Evolutionary conservation across 441 rosid species (phyloP).

Genomic region (Theobroma grandiflorum): DNA sequence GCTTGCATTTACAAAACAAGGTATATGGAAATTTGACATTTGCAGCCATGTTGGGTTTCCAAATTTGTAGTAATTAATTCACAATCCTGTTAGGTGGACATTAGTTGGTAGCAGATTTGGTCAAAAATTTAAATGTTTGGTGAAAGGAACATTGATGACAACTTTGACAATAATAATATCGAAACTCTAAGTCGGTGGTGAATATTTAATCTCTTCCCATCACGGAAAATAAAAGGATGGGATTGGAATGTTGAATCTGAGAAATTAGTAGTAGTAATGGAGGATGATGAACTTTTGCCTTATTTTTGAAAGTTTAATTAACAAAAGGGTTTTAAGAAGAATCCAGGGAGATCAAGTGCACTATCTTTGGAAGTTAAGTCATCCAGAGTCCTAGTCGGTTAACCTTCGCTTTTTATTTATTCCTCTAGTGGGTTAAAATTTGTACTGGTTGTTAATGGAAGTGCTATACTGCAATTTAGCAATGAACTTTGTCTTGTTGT

Average conservation of each 20-base stretch:
- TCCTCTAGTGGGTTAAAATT: too few species aligned
- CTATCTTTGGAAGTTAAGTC: too few species aligned
- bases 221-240: not conserved
- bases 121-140: not conserved
- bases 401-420: too few species aligned
- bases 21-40: not conserved
- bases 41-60: not conserved
- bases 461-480: too few species aligned
- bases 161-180: not conserved
- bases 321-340: too few species aligned
- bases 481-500: too few species aligned
- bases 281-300: too few species aligned
- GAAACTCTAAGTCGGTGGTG: not conserved
- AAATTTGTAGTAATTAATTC: not conserved
- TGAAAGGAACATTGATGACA: not conserved
- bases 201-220: constrained; percentile 7
- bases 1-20: too few species aligned
- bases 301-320: too few species aligned
- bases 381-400: too few species aligned
- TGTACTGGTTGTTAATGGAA: too few species aligned
- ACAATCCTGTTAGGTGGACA: not conserved
- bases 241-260: not conserved
- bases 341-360: too few species aligned
- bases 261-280: not conserved
- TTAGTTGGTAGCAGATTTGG: not conserved